Conservation (phyloP, 2,329 filamentous ascomycete genomes). For the Triangularia verruculosa region DNA sequence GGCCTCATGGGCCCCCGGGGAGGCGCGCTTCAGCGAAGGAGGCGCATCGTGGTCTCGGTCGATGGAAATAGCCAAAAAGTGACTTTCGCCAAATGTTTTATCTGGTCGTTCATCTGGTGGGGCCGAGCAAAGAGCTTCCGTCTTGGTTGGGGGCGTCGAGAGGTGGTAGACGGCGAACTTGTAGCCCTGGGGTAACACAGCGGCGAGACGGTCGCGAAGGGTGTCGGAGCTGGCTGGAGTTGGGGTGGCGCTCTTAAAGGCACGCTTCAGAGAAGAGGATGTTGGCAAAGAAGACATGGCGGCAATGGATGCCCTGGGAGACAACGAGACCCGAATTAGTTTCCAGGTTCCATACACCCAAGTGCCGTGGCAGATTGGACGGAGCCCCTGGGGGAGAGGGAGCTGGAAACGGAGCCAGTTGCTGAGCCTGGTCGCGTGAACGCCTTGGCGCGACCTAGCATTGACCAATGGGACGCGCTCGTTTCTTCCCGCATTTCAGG, state of each 20-base stretch:
- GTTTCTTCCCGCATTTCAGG: background rate
- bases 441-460: background rate
- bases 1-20: conserved; percentile 25
- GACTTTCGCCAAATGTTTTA: conserved; percentile 80
- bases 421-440: background rate
- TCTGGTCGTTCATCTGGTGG: conserved; percentile 69
- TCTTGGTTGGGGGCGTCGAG: conserved; percentile 75
- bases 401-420: background rate
- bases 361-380: background rate
- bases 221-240: conserved; percentile 4
- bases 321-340: background rate
- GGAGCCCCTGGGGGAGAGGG: background rate
- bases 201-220: conserved; percentile 42
- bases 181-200: conserved; percentile 51
- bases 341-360: background rate
- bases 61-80: conserved; percentile 62
- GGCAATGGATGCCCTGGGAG: background rate
- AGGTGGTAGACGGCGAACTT: conserved; percentile 77
- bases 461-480: conserved; percentile 10
- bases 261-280: conserved; percentile 15
- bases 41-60: conserved; percentile 25
- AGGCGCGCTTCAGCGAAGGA: conserved; percentile 19
- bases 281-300: conserved; percentile 21
- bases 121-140: conserved; percentile 74
- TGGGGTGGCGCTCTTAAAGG: conserved; percentile 10